Evolutionary conservation across 2,329 filamentous ascomycete genomes (phyloP).

Genomic region (Fusarium globosum): DNA sequence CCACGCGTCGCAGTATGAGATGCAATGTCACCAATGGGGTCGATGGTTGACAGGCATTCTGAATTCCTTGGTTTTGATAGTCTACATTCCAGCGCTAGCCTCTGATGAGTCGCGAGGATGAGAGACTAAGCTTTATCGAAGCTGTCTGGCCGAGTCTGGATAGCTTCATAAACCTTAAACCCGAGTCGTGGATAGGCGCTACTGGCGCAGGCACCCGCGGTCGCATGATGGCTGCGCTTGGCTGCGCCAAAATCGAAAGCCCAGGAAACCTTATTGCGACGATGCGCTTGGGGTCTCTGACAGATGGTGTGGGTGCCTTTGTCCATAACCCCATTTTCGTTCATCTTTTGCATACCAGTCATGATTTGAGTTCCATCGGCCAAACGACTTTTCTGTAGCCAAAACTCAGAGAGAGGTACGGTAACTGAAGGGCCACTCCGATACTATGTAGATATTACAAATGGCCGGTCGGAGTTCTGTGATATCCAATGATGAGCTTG

Average conservation of each 20-base stretch:
- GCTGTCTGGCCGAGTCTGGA: not conserved
- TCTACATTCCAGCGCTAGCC: constrained; percentile 19
- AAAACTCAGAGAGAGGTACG: too few relatives aligned
- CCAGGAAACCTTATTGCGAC: constrained; percentile 26
- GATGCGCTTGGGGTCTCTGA: not conserved
- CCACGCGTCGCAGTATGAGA: constrained; percentile 5
- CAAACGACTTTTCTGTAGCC: not conserved
- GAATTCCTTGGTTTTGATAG: constrained; percentile 16
- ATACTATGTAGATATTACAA: not conserved
- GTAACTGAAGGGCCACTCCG: not conserved
- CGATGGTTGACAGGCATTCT: not conserved
- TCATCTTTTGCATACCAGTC: constrained; percentile 26
- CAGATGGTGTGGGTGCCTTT: not conserved
- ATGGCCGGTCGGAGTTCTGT: not conserved
- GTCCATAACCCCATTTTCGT: not conserved
- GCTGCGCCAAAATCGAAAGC: constrained; percentile 1
- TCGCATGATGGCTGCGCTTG: not conserved
- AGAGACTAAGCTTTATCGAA: constrained; percentile 22
- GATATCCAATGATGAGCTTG: not conserved
- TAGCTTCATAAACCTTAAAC: constrained; percentile 33
- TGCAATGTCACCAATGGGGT: constrained; percentile 7
- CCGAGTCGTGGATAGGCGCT: constrained; percentile 3
- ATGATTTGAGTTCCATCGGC: constrained; percentile 18
- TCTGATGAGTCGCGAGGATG: constrained; percentile 1
- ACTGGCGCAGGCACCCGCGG: constrained; percentile 36